phyloP scores from a whole-genome alignment of 2,329 filamentous ascomycete species.

The Neonectria hederae region DNA sequence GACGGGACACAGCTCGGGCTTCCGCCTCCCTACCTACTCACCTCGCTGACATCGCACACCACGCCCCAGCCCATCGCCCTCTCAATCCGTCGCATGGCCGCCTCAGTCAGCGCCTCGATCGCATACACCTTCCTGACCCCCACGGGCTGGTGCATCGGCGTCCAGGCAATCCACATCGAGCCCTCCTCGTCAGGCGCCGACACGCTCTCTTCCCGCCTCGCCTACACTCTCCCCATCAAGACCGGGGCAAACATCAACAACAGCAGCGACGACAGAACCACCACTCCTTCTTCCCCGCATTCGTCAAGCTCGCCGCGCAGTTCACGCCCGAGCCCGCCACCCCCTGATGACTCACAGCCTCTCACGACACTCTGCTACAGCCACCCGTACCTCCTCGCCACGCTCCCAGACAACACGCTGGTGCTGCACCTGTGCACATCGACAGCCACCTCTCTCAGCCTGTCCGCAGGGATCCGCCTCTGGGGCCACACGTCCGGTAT shows the following conservation, averaged over 20 bases:
- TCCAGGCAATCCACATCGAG: conserved; percentile 84
- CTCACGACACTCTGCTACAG: conserved; percentile 72
- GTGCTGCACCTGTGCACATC: conserved; percentile 85
- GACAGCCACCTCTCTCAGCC: conserved; percentile 69
- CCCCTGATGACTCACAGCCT: conserved; percentile 40
- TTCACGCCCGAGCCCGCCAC: conserved; percentile 19
- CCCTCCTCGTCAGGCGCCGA: conserved; percentile 43
- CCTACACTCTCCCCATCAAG: conserved; percentile 48
- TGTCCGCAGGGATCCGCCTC: conserved; percentile 78
- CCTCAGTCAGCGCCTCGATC: conserved; percentile 79
- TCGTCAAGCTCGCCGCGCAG: background rate
- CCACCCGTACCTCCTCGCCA: conserved; percentile 87
- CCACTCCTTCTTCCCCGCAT: background rate
- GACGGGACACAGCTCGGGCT: conserved; percentile 17
- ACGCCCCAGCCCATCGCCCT: conserved; percentile 81
- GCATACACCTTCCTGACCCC: conserved; percentile 84
- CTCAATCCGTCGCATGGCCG: conserved; percentile 76
- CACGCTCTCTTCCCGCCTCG: conserved; percentile 49
- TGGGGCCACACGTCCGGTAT: conserved; percentile 95
- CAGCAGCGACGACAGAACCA: conserved; percentile 4
- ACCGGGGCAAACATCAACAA: conserved; percentile 31
- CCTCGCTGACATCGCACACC: conserved; percentile 83
- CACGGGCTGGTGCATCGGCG: conserved; percentile 86
- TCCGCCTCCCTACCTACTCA: conserved; percentile 62
- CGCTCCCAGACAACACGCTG: conserved; percentile 87